Evolutionary conservation across 768 basidiomycete species (phyloP), one percentile per base, ranked within the genome.

Genomic region (Termitomyces sp.): DNA sequence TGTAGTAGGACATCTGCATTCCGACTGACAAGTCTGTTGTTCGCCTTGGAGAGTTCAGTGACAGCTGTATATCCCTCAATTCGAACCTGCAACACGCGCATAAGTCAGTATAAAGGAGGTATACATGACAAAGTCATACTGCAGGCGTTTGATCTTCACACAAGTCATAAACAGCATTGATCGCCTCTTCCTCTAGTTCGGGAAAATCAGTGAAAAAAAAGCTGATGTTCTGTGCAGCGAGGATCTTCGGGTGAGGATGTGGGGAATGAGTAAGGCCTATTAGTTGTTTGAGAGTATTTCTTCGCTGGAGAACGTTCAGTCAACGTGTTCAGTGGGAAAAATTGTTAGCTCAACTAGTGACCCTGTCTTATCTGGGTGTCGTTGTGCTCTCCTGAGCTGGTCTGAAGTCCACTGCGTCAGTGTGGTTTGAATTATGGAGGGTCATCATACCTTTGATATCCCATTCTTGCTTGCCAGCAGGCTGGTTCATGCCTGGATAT

Each of bases 1-100:
- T 89, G 87, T n/a, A 89, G 74, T 19, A 89, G 71, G 2, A 89
- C 87, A 67, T 89, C 87, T 3, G 83, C 81, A 65, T 89, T 89
- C 60, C 87, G 71, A 66, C 82, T 84, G 49, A 88, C 74, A 79
- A 80, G 83, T 62, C 78, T 82, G 45, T 64, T 72, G 54, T 82
- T 75, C 53, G 74, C 75, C 51, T 56, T 73, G 6, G 76, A 77
- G 17, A 78, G 63, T 12, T 66, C 62, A 0, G 79, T 81, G 53
- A 89, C 78, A 2, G 85, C 83, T 17, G 70, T 66, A 64, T 89
- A 89, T 11, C 87, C 87, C 46, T 81, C 79, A 51, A 82, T 77
- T n/a, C 88, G 80, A 14, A 88, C 84, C 85, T 88, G 56, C 9
- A 55, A 30, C 24, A 53, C 51, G 11, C 51, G 10, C 54, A 55